Evolutionary conservation across 495 filamentous ascomycete genomes (phyloP), one percentile per base, ranked within the genome.

Genomic region (Clohesyomyces aquaticus): DNA sequence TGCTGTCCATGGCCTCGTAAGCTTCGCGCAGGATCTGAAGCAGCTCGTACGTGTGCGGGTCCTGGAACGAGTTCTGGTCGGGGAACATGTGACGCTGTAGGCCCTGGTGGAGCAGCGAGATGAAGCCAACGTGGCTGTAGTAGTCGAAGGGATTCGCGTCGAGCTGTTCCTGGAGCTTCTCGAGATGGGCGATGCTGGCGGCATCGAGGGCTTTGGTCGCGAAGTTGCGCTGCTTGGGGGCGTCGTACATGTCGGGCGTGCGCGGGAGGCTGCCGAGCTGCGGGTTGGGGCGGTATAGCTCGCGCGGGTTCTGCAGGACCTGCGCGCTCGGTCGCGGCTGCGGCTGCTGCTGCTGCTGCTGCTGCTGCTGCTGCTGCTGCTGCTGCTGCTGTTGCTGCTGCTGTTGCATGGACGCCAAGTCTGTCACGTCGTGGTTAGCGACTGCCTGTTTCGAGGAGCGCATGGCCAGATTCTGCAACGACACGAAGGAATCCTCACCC

Each of bases 361-460:
- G 4, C 8, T 47, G n/a, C 8, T n/a, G 43, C 4, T 18, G 4
- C 43, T 4, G 43, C 8, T 18, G 8, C 8, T 18, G 43, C 22
- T 78, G 76, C 16, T 79, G 78, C 54, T 78, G 75, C 2, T 79
- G 65, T 66, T 77, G 81, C 62, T 88, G 85, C 48, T 82, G 82
- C 59, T 84, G 81, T 74, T 88, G 85, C 83, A 87, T 87, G 3
- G 85, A 81, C 45, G 86, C 86, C 29, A 87, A 71, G 69, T 88
- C 86, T 77, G 29, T 46, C 10, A 38, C 8, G 18, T 52, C 25
- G 25, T 16, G 32, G 14, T 38, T 14, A 38, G 14, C 14, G 14
- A 6, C 32, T 6, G 14, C 6, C 14, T 38, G 32, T 38, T 14
- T 6, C 14, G 32, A 38, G 32, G 32, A 14, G n/a, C n/a, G n/a